Conservation (phyloP, 208 protist genomes). For the Wallacemonas sp. region DNA sequence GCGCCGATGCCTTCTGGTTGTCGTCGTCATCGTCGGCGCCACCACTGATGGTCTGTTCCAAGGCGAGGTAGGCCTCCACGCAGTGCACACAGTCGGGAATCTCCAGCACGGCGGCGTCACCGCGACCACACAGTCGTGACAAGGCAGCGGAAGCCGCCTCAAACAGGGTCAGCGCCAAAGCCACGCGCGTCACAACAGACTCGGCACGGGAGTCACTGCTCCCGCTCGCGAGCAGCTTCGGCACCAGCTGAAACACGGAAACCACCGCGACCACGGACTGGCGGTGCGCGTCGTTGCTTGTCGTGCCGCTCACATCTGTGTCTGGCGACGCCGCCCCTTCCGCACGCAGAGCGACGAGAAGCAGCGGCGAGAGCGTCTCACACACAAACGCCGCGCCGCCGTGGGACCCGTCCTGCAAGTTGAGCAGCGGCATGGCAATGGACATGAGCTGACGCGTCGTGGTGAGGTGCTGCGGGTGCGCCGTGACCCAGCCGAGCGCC, state of each 20-base stretch:
- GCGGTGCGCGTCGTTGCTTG: conserved; percentile 11
- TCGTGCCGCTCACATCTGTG: neutral
- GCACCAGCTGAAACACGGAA: conserved; percentile 64
- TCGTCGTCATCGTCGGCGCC: conserved; percentile 5
- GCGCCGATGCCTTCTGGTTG: too few relatives aligned
- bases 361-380: conserved; percentile 44
- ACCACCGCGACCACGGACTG: conserved; percentile 34
- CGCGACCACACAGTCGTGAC: conserved; percentile 6
- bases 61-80: conserved; percentile 8
- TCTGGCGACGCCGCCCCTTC: conserved; percentile 10
- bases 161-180: conserved; percentile 10
- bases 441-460: conserved; percentile 82
- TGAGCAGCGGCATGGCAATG: conserved; percentile 62
- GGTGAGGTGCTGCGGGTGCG: conserved; percentile 31
- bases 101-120: neutral
- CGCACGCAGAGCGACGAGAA: conserved; percentile 24
- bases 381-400: conserved; percentile 52
- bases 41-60: conserved; percentile 18
- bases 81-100: conserved; percentile 4
- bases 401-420: conserved; percentile 58
- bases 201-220: neutral
- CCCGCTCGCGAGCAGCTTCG: conserved; percentile 30
- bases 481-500: conserved; percentile 53
- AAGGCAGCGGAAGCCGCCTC: conserved; percentile 13
- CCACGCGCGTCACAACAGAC: conserved; percentile 10